Percentiles rank a stretch among this genome's conserved stretches.
Evolutionary conservation across 306 rosid species (phyloP).

Genomic region (Gastrolobium bilobum): DNA sequence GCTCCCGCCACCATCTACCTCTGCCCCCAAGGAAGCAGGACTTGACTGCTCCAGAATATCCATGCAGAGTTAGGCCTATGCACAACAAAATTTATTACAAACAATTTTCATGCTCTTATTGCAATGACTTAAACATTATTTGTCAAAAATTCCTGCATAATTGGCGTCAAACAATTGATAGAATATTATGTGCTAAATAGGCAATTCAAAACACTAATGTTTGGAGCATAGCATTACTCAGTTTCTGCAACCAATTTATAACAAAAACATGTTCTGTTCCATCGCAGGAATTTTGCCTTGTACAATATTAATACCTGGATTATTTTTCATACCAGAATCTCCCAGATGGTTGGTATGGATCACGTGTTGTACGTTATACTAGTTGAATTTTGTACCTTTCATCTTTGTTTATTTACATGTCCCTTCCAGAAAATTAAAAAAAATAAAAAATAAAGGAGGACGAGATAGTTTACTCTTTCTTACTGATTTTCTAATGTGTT

Average conservation of each 20-base stretch:
- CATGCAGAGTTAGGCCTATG: no score
- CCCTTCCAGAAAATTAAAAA: no score
- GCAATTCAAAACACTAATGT: conserved; percentile 18
- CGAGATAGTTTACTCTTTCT: background rate
- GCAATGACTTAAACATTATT: no score
- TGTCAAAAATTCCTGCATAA: no score
- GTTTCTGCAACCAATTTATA: conserved; percentile 31
- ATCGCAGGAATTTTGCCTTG: conserved; percentile 87
- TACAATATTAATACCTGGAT: conserved; percentile 75
- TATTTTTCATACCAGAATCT: conserved; percentile 91
- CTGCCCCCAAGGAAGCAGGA: no score
- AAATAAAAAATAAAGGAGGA: no score
- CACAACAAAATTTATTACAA: no score
- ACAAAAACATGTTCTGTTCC: conserved; percentile 26
- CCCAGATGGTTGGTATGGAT: conserved; percentile 93
- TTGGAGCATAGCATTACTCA: conserved; percentile 16
- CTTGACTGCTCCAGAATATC: no score
- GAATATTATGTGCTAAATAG: no score
- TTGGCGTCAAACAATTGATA: no score
- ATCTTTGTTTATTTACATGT: background rate
- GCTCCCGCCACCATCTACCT: no score
- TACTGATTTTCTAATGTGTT: conserved; percentile 31
- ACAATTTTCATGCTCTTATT: no score
- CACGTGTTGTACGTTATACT: conserved; percentile 30
- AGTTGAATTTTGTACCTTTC: conserved; percentile 31